Conservation (phyloP, 163 green algal species). For the Chlamydomonas reinhardtii region DNA sequence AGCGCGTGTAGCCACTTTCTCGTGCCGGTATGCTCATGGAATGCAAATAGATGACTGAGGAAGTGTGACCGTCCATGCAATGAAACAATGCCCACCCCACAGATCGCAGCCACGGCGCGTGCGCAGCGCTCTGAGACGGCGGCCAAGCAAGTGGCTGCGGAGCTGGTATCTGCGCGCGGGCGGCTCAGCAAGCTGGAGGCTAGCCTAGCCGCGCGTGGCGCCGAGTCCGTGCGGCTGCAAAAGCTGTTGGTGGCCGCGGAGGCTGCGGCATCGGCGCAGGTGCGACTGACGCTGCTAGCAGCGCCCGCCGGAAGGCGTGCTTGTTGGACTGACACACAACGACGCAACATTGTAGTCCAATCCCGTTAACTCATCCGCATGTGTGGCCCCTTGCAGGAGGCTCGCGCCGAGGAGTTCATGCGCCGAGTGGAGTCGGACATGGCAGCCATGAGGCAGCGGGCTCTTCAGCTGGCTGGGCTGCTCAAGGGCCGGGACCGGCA, state of each 20-base stretch:
- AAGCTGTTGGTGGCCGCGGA: slow-evolving; percentile 9
- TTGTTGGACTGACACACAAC: too few species aligned
- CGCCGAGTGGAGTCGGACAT: slow-evolving; percentile 19
- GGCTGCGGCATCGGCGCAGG: slow-evolving; percentile 22
- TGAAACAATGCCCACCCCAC: too few species aligned
- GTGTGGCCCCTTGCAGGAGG: neutral
- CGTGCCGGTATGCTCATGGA: too few species aligned
- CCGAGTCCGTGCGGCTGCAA: slow-evolving; percentile 31
- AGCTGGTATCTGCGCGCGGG: slow-evolving; percentile 18
- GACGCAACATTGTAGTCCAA: too few species aligned
- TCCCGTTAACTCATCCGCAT: too few species aligned
- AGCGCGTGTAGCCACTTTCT: too few species aligned
- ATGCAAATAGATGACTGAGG: too few species aligned
- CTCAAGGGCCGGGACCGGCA: neutral
- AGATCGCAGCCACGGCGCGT: slow-evolving; percentile 4
- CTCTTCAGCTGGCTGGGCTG: slow-evolving; percentile 31
- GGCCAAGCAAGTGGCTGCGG: neutral
- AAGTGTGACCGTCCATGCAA: too few species aligned
- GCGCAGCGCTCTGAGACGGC: slow-evolving; percentile 33
- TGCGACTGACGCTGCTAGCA: too few species aligned
- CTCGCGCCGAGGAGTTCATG: slow-evolving; percentile 26
- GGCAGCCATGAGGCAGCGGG: slow-evolving; percentile 14
- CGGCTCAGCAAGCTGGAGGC: slow-evolving; percentile 39
- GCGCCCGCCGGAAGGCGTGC: too few species aligned
- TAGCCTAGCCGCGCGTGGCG: slow-evolving; percentile 7